phyloP scores from a whole-genome alignment of 257 asterid species.

The Capsicum rhomboideum region DNA sequence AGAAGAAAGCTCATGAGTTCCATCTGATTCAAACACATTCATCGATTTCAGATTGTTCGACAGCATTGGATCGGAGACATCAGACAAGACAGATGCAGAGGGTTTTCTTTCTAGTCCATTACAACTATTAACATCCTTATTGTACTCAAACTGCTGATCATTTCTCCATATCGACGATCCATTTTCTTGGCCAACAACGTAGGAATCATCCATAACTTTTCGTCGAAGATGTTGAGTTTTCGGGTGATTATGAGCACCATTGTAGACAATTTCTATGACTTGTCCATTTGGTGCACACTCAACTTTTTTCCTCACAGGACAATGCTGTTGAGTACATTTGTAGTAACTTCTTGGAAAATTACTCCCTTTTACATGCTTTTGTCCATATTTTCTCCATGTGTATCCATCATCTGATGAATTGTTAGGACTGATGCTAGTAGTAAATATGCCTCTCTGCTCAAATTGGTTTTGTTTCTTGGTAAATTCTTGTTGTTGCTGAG shows the following conservation, averaged over 20 bases:
- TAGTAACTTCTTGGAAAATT: slow-evolving; percentile 61
- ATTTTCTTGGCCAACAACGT: slow-evolving; percentile 10
- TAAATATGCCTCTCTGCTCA: background rate
- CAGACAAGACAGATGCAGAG: slow-evolving; percentile 17
- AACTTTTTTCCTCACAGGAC: slow-evolving; percentile 42
- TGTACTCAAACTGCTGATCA: background rate
- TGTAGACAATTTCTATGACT: slow-evolving; percentile 61
- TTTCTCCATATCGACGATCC: slow-evolving; percentile 15
- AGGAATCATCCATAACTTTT: background rate
- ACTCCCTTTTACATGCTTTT: slow-evolving; percentile 64
- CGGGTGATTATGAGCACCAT: slow-evolving; percentile 36
- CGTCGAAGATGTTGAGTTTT: slow-evolving; percentile 7
- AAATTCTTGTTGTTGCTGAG: background rate
- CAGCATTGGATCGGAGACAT: slow-evolving; percentile 20
- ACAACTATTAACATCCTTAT: slow-evolving; percentile 1
- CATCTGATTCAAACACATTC: slow-evolving; percentile 12
- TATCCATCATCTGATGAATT: slow-evolving; percentile 45
- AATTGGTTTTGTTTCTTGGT: background rate
- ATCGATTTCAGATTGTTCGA: slow-evolving; percentile 5
- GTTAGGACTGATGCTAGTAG: background rate
- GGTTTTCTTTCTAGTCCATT: slow-evolving; percentile 14
- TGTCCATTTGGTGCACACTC: slow-evolving; percentile 61
- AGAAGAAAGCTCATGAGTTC: slow-evolving; percentile 27
- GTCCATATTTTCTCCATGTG: slow-evolving; percentile 70
- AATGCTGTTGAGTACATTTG: slow-evolving; percentile 31